phyloP scores from a whole-genome alignment of 2,329 filamentous ascomycete species.

The Lachnellula arida region DNA sequence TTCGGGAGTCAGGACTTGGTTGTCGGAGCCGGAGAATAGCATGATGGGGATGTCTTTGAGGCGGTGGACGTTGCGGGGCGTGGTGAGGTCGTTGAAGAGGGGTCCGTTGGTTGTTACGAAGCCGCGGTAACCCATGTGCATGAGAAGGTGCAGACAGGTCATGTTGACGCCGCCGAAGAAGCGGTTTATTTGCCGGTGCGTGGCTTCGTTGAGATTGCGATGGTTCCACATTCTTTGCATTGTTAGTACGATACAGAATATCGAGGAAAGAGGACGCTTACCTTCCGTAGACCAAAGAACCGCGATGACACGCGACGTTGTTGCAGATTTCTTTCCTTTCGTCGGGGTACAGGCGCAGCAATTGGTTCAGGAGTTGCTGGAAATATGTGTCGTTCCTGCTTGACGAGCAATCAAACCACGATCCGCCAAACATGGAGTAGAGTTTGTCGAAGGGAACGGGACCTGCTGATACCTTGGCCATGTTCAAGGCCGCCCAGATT shows the following conservation, averaged over 20 bases:
- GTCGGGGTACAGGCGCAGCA: conserved; percentile 54
- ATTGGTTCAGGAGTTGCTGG: conserved; percentile 50
- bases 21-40: conserved; percentile 52
- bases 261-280: conserved; percentile 27
- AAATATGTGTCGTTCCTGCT: conserved; percentile 42
- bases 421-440: conserved; percentile 44
- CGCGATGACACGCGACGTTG: conserved; percentile 57
- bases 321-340: conserved; percentile 53
- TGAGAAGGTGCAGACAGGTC: conserved; percentile 51
- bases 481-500: conserved; percentile 51
- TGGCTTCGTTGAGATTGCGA: conserved; percentile 59
- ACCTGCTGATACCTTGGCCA: conserved; percentile 47
- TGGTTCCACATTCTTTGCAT: conserved; percentile 51
- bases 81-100: conserved; percentile 43
- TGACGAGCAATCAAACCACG: conserved; percentile 52
- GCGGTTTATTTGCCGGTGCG: conserved; percentile 55
- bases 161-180: conserved; percentile 62
- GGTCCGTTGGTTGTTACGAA: conserved; percentile 50
- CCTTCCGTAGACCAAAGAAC: conserved; percentile 55
- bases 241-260: neutral
- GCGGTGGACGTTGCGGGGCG: conserved; percentile 44
- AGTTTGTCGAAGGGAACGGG: conserved; percentile 46
- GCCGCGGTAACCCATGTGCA: conserved; percentile 49
- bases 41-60: conserved; percentile 51
- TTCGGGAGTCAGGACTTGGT: conserved; percentile 50